Evolutionary conservation across 768 basidiomycete species (phyloP), one percentile per base, ranked within the genome.

Genomic region (Lentinula detonsa): DNA sequence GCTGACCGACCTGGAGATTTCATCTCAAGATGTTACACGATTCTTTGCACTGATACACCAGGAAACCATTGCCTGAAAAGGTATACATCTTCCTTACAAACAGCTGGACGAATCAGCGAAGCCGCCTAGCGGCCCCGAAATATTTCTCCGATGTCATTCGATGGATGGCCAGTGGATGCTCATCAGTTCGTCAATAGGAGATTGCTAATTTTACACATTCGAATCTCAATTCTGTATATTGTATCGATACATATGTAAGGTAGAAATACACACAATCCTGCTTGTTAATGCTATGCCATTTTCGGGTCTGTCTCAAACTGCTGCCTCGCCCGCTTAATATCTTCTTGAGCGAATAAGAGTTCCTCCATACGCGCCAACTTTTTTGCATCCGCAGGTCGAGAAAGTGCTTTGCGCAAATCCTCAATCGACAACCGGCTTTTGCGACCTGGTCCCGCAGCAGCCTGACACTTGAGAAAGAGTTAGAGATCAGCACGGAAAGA

Each of bases 321-420:
- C 10, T 85, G 86, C 49, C 88, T 83, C 4, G 92, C 93, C 8
- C 92, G 85, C 70, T 93, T 91, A 73, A 95, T 95, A 67, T 94
- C 93, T 70, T 93, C 92, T 70, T 94, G 91, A 89, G 94, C 93
- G 77, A 93, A 93, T 37, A 95, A 69, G 39, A 96, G 74, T 69
- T 96, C 94, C 71, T 96, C 93, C 85, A 95, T 87, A 60, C 94
- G 81, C 16, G 93, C 93, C 23, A 95, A 81, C 71, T 95, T 95
- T 74, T 94, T 94, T 35, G 90, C 87, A 68, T 95, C 94, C n/a
- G 90, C 90, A 2, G 90, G 88, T 53, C 87, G 79, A 31, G 91
- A 91, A 23, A 96, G 75, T 6, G 84, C 90, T 61, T 88, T 83
- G 28, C 91, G 82, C 53, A 96, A 76, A 69, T 95, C 94, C 68